Percentiles rank a stretch among this genome's conserved stretches.
Evolutionary conservation across 1,284 basidiomycete genomes (phyloP).

Genomic region (Ceratobasidium sp.): DNA sequence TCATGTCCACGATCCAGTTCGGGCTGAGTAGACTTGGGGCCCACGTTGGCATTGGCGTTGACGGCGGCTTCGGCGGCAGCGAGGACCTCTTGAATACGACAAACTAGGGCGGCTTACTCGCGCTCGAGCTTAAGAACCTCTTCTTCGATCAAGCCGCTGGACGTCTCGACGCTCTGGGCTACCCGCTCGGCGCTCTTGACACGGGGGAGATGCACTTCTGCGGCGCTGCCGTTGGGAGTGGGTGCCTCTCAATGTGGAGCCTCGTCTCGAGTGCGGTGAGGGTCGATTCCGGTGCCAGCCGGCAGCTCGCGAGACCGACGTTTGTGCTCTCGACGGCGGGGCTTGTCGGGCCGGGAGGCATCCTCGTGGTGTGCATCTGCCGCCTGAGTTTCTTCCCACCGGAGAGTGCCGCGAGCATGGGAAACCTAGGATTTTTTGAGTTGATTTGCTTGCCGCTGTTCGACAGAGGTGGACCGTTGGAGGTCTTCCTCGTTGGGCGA

Average conservation of each 20-base stretch:
- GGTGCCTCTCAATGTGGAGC: neutral
- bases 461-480: neutral
- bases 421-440: neutral
- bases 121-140: constrained; percentile 32
- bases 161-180: constrained; percentile 8
- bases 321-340: constrained; percentile 22
- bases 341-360: neutral
- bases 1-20: constrained; percentile 28
- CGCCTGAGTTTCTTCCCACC: constrained; percentile 1
- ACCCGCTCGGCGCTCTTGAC: constrained; percentile 18
- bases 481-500: neutral
- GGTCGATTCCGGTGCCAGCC: neutral
- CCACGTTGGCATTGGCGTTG: constrained; percentile 3
- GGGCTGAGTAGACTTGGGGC: neutral
- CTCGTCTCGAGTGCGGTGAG: neutral
- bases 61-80: constrained; percentile 30
- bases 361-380: neutral
- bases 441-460: constrained; percentile 5
- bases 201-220: constrained; percentile 13
- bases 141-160: constrained; percentile 1
- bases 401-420: constrained; percentile 1
- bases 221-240: neutral
- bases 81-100: constrained; percentile 38
- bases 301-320: neutral
- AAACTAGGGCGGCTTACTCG: constrained; percentile 28